Base-by-base conservation (phyloP, 1,284 basidiomycete species). In the Microbotryomycetes sp. region DNA sequence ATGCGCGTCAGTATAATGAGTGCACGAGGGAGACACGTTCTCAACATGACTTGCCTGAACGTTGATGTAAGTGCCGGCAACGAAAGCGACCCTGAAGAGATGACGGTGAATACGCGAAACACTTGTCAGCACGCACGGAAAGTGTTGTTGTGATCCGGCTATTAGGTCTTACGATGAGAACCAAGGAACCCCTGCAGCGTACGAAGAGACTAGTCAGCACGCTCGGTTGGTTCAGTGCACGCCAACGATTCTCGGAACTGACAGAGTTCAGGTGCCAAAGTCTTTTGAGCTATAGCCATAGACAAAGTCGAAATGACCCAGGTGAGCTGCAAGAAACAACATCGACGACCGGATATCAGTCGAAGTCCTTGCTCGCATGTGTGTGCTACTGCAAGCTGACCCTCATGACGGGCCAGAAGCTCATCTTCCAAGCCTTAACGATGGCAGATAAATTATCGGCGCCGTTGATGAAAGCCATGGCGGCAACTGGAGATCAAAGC, bases 381-480 rank as follows among this genome's bases (percentile, higher is more conserved):
- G 48, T 52, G 64, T 52, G 59, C n/a, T n/a, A n/a, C n/a, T n/a
- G n/a, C n/a, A n/a, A 25, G 71, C 80, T 54, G 69, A 89, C 87
- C 76, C 82, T 79, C 67, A 93, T 81, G 60, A 91, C 86, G 30
- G 82, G 77, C 75, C 86, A 81, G 79, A 91, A 89, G 31, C 87
- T 86, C 36, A 78, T 81, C 74, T 84, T 86, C 59, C 92, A 82
- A 0, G 87, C 87, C 69, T 81, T 83, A 54, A 82, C 71, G 58
- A 92, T 79, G 42, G 86, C 85, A 45, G 84, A 81, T 7, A 81
- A 68, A 2, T 84, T 83, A 69, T 81, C 83, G 15, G 87, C 88
- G 48, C 91, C 91, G 69, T 86, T 87, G 69, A 94, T 90, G 54
- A 92, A 77, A 5, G 89, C 88, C 84, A 91, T 87, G 51, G 84